Evolutionary conservation across 2,329 filamentous ascomycete species (phyloP).

Genomic region (Ceratocystis ficicola): DNA sequence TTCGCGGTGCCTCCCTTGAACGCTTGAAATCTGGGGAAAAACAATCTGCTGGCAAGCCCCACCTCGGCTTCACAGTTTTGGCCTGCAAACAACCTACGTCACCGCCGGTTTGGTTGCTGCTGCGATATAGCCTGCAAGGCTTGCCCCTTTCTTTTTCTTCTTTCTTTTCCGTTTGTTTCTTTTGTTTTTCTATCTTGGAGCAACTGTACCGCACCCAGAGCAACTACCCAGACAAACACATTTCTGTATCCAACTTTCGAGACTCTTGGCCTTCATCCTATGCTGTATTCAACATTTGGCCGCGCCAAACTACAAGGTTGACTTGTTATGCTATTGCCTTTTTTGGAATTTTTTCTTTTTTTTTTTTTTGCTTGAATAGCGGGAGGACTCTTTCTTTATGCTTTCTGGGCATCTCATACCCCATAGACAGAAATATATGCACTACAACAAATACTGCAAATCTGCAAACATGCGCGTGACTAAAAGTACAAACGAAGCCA

Average conservation of each 20-base stretch:
- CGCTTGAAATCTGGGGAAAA: neutral
- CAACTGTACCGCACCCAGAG: slow-evolving; percentile 9
- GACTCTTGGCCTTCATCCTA: neutral
- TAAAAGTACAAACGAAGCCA: too few relatives aligned
- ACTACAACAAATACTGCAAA: neutral
- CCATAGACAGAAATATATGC: neutral
- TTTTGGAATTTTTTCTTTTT: neutral
- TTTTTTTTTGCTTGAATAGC: neutral
- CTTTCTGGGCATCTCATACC: neutral
- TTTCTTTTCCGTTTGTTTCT: neutral
- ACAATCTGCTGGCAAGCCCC: neutral
- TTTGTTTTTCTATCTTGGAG: slow-evolving; percentile 4
- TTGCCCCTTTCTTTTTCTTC: neutral
- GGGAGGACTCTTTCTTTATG: slow-evolving; percentile 3
- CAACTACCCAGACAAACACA: neutral
- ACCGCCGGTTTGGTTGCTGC: neutral
- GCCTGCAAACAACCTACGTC: neutral
- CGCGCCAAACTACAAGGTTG: neutral
- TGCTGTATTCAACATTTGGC: slow-evolving; percentile 8
- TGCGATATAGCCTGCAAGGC: neutral
- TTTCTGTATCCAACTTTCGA: neutral
- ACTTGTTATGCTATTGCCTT: neutral
- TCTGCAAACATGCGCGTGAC: neutral
- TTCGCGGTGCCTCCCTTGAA: neutral
- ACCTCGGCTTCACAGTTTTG: neutral